Conservation (phyloP, 257 asterid species). For the Paulownia fortunei region DNA sequence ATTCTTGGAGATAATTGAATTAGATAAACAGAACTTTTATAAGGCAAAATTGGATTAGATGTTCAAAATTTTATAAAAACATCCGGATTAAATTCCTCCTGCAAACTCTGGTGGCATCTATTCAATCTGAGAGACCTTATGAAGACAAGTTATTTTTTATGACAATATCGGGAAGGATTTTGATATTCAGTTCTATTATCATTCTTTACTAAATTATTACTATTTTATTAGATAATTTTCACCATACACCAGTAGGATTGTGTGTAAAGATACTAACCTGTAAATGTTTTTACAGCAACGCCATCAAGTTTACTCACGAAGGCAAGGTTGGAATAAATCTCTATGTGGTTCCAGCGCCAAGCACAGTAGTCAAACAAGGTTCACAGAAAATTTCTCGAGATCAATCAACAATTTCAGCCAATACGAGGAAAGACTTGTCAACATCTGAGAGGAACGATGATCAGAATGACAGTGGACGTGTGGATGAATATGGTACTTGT, state of each 20-base stretch:
- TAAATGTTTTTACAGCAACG: slow-evolving; percentile 67
- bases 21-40: too few relatives aligned
- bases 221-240: background rate
- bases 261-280: background rate
- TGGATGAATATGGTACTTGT: slow-evolving; percentile 22
- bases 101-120: too few relatives aligned
- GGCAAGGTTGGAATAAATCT: slow-evolving; percentile 88
- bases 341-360: slow-evolving; percentile 64
- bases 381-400: slow-evolving; percentile 30
- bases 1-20: too few relatives aligned
- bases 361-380: slow-evolving; percentile 36
- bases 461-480: slow-evolving; percentile 11
- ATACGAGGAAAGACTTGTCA: slow-evolving; percentile 39
- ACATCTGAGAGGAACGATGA: slow-evolving; percentile 30
- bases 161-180: too few relatives aligned
- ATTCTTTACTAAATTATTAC: too few relatives aligned
- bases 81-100: too few relatives aligned
- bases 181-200: too few relatives aligned
- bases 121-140: background rate
- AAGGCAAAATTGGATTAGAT: too few relatives aligned
- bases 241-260: background rate
- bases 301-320: slow-evolving; percentile 90
- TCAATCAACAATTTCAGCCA: slow-evolving; percentile 21
- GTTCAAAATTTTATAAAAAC: too few relatives aligned
- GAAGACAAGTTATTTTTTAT: background rate